phyloP scores from a whole-genome alignment of 2,329 filamentous ascomycete species.

The Ophiostoma australiae region DNA sequence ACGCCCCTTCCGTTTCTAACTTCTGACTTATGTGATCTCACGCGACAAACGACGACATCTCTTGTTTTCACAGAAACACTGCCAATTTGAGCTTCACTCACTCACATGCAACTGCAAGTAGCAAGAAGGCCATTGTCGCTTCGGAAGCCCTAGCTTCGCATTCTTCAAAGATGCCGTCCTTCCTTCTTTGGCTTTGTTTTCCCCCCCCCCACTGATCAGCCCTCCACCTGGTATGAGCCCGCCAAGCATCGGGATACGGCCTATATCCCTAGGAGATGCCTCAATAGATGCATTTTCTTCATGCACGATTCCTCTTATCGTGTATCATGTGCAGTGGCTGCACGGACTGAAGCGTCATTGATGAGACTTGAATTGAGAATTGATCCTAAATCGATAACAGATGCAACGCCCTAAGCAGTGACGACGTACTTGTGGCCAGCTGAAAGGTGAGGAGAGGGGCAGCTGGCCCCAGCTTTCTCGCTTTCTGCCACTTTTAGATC shows the following conservation, averaged over 20 bases:
- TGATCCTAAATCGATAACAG: neutral
- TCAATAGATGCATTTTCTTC: neutral
- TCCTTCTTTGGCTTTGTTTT: neutral
- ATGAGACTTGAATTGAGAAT: neutral
- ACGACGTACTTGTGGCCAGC: neutral
- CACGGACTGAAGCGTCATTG: neutral
- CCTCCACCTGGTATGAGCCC: neutral
- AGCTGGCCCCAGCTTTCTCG: no score
- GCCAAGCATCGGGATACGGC: neutral
- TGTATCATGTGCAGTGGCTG: neutral
- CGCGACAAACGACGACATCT: neutral
- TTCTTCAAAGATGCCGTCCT: neutral
- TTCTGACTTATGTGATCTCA: neutral
- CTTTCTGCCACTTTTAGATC: neutral
- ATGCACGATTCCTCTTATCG: no score
- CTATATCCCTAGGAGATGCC: neutral
- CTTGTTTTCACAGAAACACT: neutral
- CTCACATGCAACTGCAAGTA: neutral
- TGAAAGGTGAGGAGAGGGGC: conserved; percentile 7
- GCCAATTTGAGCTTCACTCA: neutral
- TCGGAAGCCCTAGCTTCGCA: neutral
- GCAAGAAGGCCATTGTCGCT: neutral
- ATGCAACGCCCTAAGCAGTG: neutral
- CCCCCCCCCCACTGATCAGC: neutral
- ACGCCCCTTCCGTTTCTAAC: neutral